Evolutionary conservation across 1,284 basidiomycete genomes (phyloP), one percentile per base, ranked within the genome.

Genomic region (Kwoniella shivajii): DNA sequence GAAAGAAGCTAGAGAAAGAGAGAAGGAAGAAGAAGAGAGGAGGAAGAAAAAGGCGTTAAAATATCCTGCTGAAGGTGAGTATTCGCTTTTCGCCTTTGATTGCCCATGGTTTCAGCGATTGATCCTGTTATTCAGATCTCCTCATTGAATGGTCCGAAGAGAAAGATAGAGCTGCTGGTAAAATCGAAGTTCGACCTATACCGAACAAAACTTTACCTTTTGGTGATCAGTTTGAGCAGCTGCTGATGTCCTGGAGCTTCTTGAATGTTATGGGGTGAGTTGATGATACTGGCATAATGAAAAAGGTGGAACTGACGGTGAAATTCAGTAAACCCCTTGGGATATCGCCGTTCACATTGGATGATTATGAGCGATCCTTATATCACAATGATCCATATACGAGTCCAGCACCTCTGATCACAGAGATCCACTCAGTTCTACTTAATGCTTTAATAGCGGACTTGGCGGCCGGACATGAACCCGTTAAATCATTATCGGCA

Each of bases 171-270:
- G 39, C 63, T 4, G 65, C 66, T 6, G 72, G 71, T 4, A 56
- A 68, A 11, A 63, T 69, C 20, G 83, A 83, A 67, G 67, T 73
- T 13, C 82, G 88, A 61, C 94, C 94, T 18, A 68, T 84, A 36
- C 85, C 88, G 78, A 64, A 77, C 73, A 48, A 81, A 78, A 72
- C 78, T 18, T 78, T 97, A 45, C 91, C 92, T 0, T 92, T 93
- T 70, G 87, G 87, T 3, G 84, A 84, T 9, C 80, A 84, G 6
- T 94, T 96, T 64, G 93, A 96, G 72, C 80, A 83, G 18, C 91
- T 97, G 76, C 78, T 98, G 43, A 86, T 89, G 83, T 81, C 85
- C 18, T 99, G 93, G 91, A 92, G 90, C 75, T 96, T 96, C 76
- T 79, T 98, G 63, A 87, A 90, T 57, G 87, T 92, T 53, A 92